Conservation (phyloP, 73 alveolate genomes). For the Stentor roeselii region DNA sequence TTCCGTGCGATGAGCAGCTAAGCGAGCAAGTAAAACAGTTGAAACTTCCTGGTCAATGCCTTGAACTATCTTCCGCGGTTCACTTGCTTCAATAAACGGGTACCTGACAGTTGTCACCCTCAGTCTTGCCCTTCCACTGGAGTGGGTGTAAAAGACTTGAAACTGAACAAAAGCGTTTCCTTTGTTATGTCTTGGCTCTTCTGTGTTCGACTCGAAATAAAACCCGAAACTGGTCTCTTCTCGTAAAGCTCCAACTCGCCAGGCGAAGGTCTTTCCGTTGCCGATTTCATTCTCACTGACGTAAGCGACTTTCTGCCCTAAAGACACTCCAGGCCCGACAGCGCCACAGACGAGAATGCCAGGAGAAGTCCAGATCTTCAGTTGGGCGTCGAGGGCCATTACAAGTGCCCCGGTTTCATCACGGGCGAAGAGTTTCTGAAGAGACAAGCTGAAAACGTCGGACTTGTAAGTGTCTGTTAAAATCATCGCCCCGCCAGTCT, state of each 20-base stretch:
- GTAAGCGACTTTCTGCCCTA: constrained; percentile 60
- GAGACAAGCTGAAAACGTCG: constrained; percentile 93
- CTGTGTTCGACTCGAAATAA: constrained; percentile 73
- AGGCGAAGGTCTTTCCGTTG: constrained; percentile 81
- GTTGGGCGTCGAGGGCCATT: constrained; percentile 92
- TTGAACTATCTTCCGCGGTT: constrained; percentile 41
- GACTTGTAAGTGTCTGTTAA: constrained; percentile 98
- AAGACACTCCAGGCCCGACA: constrained; percentile 85
- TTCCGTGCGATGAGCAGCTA: constrained; percentile 48
- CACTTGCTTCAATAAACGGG: constrained; percentile 40
- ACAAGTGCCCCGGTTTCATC: constrained; percentile 77
- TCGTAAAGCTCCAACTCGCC: constrained; percentile 86
- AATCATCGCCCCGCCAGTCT: constrained; percentile 99
- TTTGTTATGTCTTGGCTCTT: constrained; percentile 40
- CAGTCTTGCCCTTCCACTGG: constrained; percentile 80
- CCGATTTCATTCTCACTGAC: constrained; percentile 79
- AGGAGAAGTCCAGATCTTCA: constrained; percentile 79
- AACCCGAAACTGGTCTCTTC: constrained; percentile 76
- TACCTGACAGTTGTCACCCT: constrained; percentile 80
- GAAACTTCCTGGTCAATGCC: constrained; percentile 77
- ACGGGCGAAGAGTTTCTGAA: constrained; percentile 11
- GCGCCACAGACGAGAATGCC: constrained; percentile 90
- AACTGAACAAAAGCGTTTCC: constrained; percentile 62
- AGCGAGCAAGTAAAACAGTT: constrained; percentile 57
- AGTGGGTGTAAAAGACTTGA: constrained; percentile 79